Conservation (phyloP, 2,329 filamentous ascomycete genomes). For the Rhynchosporium agropyri region DNA sequence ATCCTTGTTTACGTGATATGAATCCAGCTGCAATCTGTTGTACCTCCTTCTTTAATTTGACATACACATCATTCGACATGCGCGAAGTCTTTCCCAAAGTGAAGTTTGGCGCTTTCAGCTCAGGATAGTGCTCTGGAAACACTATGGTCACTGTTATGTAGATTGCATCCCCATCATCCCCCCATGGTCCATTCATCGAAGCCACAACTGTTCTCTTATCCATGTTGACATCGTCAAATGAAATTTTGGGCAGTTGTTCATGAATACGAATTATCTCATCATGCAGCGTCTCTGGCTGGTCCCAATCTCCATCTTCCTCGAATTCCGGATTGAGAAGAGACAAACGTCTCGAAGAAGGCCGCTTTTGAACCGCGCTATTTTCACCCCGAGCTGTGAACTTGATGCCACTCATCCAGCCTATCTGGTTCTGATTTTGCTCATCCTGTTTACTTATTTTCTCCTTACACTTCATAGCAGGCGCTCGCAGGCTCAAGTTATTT, state of each 20-base stretch:
- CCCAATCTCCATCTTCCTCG: slow-evolving; percentile 52
- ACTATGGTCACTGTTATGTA: slow-evolving; percentile 64
- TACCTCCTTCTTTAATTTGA: slow-evolving; percentile 57
- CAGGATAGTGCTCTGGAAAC: slow-evolving; percentile 62
- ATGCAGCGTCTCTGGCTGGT: slow-evolving; percentile 60
- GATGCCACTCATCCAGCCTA: slow-evolving; percentile 71
- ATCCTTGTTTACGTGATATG: slow-evolving; percentile 60
- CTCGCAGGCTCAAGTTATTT: slow-evolving; percentile 34
- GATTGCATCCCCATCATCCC: slow-evolving; percentile 56
- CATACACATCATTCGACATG: slow-evolving; percentile 59
- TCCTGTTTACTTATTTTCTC: slow-evolving; percentile 38
- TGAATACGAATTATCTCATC: slow-evolving; percentile 67
- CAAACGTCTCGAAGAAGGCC: slow-evolving; percentile 36
- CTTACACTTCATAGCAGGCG: slow-evolving; percentile 41
- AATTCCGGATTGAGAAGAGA: slow-evolving; percentile 41
- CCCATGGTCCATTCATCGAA: slow-evolving; percentile 69
- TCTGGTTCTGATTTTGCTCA: slow-evolving; percentile 56
- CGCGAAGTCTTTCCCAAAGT: slow-evolving; percentile 63
- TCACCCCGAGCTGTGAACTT: slow-evolving; percentile 53
- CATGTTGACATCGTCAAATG: slow-evolving; percentile 67
- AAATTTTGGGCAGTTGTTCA: slow-evolving; percentile 63
- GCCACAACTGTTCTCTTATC: slow-evolving; percentile 60
- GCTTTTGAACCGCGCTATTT: slow-evolving; percentile 27
- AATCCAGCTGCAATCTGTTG: slow-evolving; percentile 59
- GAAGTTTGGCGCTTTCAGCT: slow-evolving; percentile 59